phyloP scores from a whole-genome alignment of 2,329 filamentous ascomycete genomes.

The Nectriaceae sp. region DNA sequence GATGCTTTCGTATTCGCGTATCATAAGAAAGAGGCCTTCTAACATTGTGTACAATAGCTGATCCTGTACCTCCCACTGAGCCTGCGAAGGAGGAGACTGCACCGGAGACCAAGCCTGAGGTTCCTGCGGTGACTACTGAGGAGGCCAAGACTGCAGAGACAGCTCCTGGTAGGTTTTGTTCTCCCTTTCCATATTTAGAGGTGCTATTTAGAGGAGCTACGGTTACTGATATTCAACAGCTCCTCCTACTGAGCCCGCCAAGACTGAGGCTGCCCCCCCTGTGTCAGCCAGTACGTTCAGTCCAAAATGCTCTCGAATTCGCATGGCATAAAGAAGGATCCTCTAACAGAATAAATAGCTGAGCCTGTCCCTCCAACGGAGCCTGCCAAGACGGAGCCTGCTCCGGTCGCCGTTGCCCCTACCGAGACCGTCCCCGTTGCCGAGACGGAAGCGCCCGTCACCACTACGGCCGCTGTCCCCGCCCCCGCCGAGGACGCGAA shows the following conservation, averaged over 20 bases:
- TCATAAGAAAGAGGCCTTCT: conserved; percentile 8
- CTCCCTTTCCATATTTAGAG: neutral
- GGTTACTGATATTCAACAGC: conserved; percentile 14
- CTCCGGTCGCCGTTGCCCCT: conserved; percentile 15
- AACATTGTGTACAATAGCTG: conserved; percentile 20
- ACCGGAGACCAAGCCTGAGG: conserved; percentile 25
- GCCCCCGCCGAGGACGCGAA: conserved; percentile 29
- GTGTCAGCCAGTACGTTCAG: too few relatives aligned
- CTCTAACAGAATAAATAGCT: too few relatives aligned
- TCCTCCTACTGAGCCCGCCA: conserved; percentile 26
- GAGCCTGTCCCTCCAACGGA: conserved; percentile 2
- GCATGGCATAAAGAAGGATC: too few relatives aligned
- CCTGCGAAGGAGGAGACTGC: conserved; percentile 30
- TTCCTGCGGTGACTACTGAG: conserved; percentile 29
- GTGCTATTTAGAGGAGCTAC: neutral
- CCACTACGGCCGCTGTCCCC: conserved; percentile 18
- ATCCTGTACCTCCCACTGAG: conserved; percentile 27
- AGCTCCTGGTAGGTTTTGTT: conserved; percentile 20
- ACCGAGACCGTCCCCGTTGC: conserved; percentile 29
- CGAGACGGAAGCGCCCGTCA: conserved; percentile 14
- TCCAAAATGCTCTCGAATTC: too few relatives aligned
- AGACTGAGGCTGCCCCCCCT: conserved; percentile 31
- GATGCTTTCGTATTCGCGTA: conserved; percentile 7
- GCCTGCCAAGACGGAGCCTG: conserved; percentile 22
- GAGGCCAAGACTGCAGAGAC: conserved; percentile 27